A percentile compares a stretch with the other conserved stretches of the same genome.
These are phyloP conservation scores for Phylloboletellus chloephorus DNA, from an alignment of 1,284 basidiomycete species.

Conservation along the genomic window DNA sequence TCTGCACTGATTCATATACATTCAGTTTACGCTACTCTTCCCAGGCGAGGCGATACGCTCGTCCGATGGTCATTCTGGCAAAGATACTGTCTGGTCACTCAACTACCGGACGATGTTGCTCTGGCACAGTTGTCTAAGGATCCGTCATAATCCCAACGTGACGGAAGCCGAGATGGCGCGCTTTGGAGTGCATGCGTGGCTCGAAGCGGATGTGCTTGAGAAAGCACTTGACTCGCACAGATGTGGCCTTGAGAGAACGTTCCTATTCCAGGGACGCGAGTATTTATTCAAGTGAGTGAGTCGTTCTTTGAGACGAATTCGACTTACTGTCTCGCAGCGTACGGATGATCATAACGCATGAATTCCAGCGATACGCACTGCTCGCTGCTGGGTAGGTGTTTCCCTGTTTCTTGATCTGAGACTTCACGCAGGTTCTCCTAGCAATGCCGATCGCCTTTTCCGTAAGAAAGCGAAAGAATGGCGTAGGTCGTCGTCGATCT, in stretches of 20 bases:
- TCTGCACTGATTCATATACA: slow-evolving; percentile 4
- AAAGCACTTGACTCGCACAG: slow-evolving; percentile 56
- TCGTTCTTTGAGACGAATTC: slow-evolving; percentile 1
- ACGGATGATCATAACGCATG: slow-evolving; percentile 64
- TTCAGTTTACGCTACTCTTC: slow-evolving; percentile 62
- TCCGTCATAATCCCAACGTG: slow-evolving; percentile 41
- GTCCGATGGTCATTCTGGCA: slow-evolving; percentile 36
- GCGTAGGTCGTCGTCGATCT: slow-evolving; percentile 53
- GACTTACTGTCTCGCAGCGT: slow-evolving; percentile 39
- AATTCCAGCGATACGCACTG: slow-evolving; percentile 62
- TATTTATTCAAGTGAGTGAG: slow-evolving; percentile 66
- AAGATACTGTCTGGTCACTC: slow-evolving; percentile 68
- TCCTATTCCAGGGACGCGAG: slow-evolving; percentile 65
- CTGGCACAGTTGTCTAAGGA: slow-evolving; percentile 65
- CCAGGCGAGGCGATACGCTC: slow-evolving; percentile 56
- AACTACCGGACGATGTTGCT: slow-evolving; percentile 63
- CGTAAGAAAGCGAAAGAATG: slow-evolving; percentile 67
- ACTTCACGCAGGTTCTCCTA: slow-evolving; percentile 22
- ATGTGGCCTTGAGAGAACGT: slow-evolving; percentile 60
- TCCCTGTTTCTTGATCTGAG: background rate
- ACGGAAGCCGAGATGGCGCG: slow-evolving; percentile 49
- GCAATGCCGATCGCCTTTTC: slow-evolving; percentile 50
- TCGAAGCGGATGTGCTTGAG: slow-evolving; percentile 66
- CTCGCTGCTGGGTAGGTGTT: slow-evolving; percentile 51
- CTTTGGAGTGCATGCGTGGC: slow-evolving; percentile 63